phyloP scores from a whole-genome alignment of 2,329 filamentous ascomycete species.

The Xylaria sp. region DNA sequence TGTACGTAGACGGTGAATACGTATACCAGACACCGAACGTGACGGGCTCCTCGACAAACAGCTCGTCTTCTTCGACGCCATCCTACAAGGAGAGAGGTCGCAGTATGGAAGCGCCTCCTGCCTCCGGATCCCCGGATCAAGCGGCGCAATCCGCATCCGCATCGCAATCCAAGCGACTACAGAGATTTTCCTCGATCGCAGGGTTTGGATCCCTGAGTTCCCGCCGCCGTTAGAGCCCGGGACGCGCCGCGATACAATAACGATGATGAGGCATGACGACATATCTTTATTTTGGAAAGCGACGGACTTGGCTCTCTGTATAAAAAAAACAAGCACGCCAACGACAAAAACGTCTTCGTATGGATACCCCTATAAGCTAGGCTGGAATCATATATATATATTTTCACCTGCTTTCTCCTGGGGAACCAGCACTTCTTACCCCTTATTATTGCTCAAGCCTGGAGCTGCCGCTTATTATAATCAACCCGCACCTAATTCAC shows the following conservation, averaged over 20 bases:
- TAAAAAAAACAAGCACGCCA: constrained; percentile 3
- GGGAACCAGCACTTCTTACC: no score
- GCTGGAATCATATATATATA: background rate
- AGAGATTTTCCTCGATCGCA: constrained; percentile 53
- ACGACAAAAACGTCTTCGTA: background rate
- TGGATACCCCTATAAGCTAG: constrained; percentile 5
- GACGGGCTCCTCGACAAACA: constrained; percentile 48
- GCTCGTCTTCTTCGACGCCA: constrained; percentile 22
- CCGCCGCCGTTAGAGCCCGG: constrained; percentile 9
- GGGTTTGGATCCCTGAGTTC: constrained; percentile 41
- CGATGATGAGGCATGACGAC: constrained; percentile 16
- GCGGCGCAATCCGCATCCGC: constrained; percentile 32
- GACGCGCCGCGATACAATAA: constrained; percentile 5
- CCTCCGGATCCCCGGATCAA: constrained; percentile 22
- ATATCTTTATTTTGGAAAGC: constrained; percentile 7
- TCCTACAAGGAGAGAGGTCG: constrained; percentile 21
- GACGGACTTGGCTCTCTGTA: background rate
- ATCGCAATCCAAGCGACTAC: constrained; percentile 41
- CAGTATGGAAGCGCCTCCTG: constrained; percentile 28
- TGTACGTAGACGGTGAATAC: constrained; percentile 95
- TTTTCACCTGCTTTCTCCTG: no score
- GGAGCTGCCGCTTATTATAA: no score
- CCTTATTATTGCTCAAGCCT: no score
- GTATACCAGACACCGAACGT: constrained; percentile 64
- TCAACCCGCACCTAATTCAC: no score